Conservation (phyloP, 345 rosid genomes). For the Rubroshorea leprosula region DNA sequence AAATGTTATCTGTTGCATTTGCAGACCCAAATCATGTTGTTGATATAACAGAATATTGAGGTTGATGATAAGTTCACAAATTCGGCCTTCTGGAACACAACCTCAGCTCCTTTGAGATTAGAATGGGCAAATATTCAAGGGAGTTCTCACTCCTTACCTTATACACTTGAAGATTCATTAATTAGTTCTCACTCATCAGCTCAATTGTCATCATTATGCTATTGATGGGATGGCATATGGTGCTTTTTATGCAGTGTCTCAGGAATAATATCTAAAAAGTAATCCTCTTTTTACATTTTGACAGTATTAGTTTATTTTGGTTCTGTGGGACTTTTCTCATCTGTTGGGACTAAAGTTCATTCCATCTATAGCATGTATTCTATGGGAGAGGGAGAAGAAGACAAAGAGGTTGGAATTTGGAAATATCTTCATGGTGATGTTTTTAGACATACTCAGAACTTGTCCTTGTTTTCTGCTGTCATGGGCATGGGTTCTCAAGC, state of each 20-base stretch:
- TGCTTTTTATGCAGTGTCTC: conserved; percentile 52
- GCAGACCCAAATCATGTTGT: conserved; percentile 57
- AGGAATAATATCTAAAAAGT: conserved; percentile 70
- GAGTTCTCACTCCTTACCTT: conserved; percentile 44
- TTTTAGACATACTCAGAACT: conserved; percentile 55
- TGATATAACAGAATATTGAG: conserved; percentile 55
- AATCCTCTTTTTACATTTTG: conserved; percentile 9
- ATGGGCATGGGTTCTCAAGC: conserved; percentile 76
- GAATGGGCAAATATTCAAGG: conserved; percentile 57
- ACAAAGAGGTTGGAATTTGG: conserved; percentile 78
- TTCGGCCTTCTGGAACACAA: conserved; percentile 67
- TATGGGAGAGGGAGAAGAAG: conserved; percentile 70
- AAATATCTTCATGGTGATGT: conserved; percentile 72
- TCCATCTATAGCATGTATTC: conserved; percentile 35
- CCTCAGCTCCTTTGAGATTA: conserved; percentile 37
- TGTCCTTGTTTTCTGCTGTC: conserved; percentile 64
- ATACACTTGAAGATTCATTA: conserved; percentile 55
- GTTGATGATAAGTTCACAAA: conserved; percentile 61
- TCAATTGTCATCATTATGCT: conserved; percentile 43
- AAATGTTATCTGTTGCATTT: conserved; percentile 66
- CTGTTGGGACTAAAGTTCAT: conserved; percentile 12
- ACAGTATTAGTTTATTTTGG: conserved; percentile 1
- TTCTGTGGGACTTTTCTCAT: neutral
- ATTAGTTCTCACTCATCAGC: conserved; percentile 72
- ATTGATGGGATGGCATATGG: conserved; percentile 45